A percentile compares a stretch with the other conserved stretches of the same genome.
Conservation (phyloP, 1,139 yeast genomes). For the Starmera stellimalicola region DNA sequence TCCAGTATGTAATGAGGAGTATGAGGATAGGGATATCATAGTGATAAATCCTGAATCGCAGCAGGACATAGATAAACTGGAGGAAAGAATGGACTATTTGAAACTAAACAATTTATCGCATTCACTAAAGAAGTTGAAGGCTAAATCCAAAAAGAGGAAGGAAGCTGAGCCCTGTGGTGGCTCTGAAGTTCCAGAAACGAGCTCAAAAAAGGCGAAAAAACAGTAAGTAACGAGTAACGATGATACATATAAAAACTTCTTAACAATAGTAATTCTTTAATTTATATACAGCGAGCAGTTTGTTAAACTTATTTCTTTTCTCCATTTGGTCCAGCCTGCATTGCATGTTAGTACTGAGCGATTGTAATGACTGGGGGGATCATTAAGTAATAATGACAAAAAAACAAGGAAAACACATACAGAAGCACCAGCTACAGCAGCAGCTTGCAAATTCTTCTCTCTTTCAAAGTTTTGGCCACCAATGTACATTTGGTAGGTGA, state of each 20-base stretch:
- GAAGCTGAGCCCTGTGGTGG: no score
- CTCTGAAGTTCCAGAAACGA: no score
- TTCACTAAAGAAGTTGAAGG: slow-evolving; percentile 24
- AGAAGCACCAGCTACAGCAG: slow-evolving; percentile 8
- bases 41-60: slow-evolving; percentile 26
- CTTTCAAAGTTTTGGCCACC: slow-evolving; percentile 42
- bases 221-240: no score
- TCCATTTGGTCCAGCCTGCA: no score
- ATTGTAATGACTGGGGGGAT: no score
- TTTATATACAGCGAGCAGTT: no score
- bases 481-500: slow-evolving; percentile 52
- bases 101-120: slow-evolving; percentile 33
- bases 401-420: slow-evolving; percentile 1
- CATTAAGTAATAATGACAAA: no score
- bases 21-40: slow-evolving; percentile 26
- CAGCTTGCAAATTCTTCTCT: slow-evolving; percentile 18
- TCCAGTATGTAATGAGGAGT: slow-evolving; percentile 30
- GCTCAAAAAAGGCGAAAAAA: no score
- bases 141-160: not conserved
- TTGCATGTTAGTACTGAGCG: no score
- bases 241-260: no score
- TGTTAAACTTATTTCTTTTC: no score
- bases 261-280: no score
- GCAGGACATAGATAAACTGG: slow-evolving; percentile 20
- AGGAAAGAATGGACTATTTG: slow-evolving; percentile 29